Base-by-base conservation (phyloP, 768 basidiomycete genomes). In the Tylopilus balloui region DNA sequence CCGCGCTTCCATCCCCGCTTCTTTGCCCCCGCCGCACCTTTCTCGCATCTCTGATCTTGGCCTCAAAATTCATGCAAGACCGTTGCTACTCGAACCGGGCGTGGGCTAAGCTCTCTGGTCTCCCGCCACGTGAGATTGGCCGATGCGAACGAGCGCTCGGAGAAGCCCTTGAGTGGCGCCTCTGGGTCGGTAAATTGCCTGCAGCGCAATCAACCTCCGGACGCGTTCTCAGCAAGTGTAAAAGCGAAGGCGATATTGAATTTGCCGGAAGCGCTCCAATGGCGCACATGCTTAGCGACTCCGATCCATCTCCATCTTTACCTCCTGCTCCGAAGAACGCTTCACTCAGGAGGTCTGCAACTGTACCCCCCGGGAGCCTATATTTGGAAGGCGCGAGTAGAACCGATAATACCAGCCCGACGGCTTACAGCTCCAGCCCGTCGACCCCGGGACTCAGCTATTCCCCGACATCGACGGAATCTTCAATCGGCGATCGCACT, bases 31-130 rank as follows among this genome's bases (percentile, higher is more conserved):
- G 93, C 23, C 79, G 93, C 21, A 81, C 91, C 0, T 96, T 97
- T 68, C 75, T 96, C 9, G 91, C 91, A 0, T 83, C 89, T 0
- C 73, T 97, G 35, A 91, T 97, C 48, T 75, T 92, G 44, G 94
- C 93, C 0, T 86, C 88, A 14, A 97, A 97, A 59, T 94, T 94
- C 63, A 82, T 88, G 53, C 92, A 94, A 71, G 93, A 97, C 61
- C 84, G 89, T 43, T 91, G 88, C 36, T 96, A 94, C 59, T 92
- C 90, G 13, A 95, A 96, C 65, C 81, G 83, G 23, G 92, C 93
- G 15, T 96, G 94, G 94, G 88, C 89, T 1, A 92, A 93, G 61
- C 78, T 97, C 6, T 88, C 88, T n/a, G 92, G 92, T 15, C 76
- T 97, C 3, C 81, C 85, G 0, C 82, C 90, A 5, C 72, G 82